Percentiles rank a stretch among this genome's conserved stretches.
Evolutionary conservation across 1,284 basidiomycete genomes (phyloP).

Genomic region (Cryptococcus hybrid): DNA sequence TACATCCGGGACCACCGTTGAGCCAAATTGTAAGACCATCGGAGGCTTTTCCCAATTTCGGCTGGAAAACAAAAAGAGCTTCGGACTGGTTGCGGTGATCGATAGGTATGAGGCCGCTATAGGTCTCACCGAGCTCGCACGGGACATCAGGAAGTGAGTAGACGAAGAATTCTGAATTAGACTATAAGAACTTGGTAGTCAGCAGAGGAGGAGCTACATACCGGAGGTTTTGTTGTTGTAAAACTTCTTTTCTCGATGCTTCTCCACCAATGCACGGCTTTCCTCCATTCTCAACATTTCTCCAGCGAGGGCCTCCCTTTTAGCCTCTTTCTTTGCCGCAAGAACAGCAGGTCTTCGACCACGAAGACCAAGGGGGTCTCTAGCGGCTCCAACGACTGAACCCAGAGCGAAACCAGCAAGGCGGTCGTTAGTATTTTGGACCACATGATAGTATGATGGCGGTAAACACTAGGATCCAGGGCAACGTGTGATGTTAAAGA

Average conservation of each 20-base stretch:
- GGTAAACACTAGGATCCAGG: not conserved
- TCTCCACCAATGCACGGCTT: not conserved
- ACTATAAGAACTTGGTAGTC: not conserved
- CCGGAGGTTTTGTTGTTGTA: conserved; percentile 5
- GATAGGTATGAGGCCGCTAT: conserved; percentile 23
- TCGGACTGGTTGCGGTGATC: conserved; percentile 12
- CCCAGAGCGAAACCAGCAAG: not conserved
- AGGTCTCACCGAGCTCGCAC: conserved; percentile 25
- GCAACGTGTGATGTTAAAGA: too few relatives aligned
- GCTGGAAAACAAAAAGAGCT: conserved; percentile 23
- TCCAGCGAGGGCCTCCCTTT: not conserved
- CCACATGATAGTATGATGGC: not conserved
- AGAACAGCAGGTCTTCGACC: conserved; percentile 1
- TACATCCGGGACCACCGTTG: conserved; percentile 54
- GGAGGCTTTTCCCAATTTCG: conserved; percentile 19
- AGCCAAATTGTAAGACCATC: conserved; percentile 33
- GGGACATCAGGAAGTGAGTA: conserved; percentile 18
- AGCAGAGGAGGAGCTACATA: not conserved
- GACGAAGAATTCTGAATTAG: conserved; percentile 16
- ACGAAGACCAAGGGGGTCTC: not conserved
- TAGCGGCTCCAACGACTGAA: not conserved
- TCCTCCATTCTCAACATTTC: not conserved
- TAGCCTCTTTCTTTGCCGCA: not conserved
- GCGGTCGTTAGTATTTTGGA: not conserved
- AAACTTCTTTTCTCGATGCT: not conserved